A percentile compares a stretch with the other conserved stretches of the same genome.
phyloP scores from a whole-genome alignment of 176 grass and related monocot genomes.

The Oryza meyeriana region DNA sequence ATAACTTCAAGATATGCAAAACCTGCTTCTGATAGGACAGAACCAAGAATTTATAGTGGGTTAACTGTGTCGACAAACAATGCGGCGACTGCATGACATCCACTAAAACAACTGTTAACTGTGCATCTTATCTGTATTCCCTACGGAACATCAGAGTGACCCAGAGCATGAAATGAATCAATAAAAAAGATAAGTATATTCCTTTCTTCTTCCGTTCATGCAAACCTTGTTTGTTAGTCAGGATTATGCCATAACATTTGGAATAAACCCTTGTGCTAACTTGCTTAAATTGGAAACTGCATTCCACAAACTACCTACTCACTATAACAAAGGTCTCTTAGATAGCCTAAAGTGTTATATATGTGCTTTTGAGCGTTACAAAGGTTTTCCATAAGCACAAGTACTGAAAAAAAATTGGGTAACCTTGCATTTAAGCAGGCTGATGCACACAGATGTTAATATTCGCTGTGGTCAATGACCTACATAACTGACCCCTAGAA shows the following conservation, averaged over 20 bases:
- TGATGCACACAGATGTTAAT: not conserved
- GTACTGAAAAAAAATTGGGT: not conserved
- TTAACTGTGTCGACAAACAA: not conserved
- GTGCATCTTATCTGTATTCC: not conserved
- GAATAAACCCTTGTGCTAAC: not conserved
- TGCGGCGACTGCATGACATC: not conserved
- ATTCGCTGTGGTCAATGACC: not conserved
- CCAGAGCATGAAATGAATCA: not conserved
- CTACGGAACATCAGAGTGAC: not conserved
- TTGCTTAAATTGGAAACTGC: not conserved
- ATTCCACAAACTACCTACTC: not conserved
- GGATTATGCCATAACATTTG: not conserved
- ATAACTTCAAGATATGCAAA: not conserved
- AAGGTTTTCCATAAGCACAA: conserved; percentile 12
- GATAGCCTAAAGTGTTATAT: conserved; percentile 11
- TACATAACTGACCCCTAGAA: not conserved
- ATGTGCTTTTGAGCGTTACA: conserved; percentile 17
- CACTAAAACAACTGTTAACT: not conserved
- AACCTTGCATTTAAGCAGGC: conserved; percentile 7
- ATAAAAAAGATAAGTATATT: not conserved
- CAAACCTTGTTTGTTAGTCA: not conserved
- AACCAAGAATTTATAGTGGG: not conserved
- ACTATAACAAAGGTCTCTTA: not conserved
- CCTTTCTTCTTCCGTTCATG: not conserved
- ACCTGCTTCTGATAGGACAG: not conserved